Evolutionary conservation across 495 filamentous ascomycete genomes (phyloP), one percentile per base, ranked within the genome.

Genomic region (Hyphodiscus hymeniophilus): DNA sequence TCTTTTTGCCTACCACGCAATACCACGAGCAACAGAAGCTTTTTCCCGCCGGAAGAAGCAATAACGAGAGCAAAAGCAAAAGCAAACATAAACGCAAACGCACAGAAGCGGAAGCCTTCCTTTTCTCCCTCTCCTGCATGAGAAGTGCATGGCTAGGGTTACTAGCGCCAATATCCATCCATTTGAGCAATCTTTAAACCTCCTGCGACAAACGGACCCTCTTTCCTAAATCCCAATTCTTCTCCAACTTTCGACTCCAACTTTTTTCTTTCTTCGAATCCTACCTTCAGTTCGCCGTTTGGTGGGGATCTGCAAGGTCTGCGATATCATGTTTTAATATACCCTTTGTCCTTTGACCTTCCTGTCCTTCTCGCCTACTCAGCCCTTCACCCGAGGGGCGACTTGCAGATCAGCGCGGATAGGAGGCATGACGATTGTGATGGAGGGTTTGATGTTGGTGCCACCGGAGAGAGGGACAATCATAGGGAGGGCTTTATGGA

Each of bases 401-500:
- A 38, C 21, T 31, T 31, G 7, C 15, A 39, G 35, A 50, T 38
- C 20, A 28, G 26, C 26, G 26, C 26, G 10, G 10, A 28, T 2
- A 36, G 21, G 15, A 26, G 35, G 36, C 45, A 50, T 41, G 34
- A 57, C 55, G 53, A 56, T 54, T 38, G 56, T 57, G 23, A 78
- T 80, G 74, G 76, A 80, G 56, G 76, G 74, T n/a, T 51, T 63
- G 46, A 64, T 80, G 55, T 59, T 71, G 31, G 65, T 71, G 20
- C 76, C 76, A 28, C 76, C 76, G 4, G 76, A 80, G 54, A 63
- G 73, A 55, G 67, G 72, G 28, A 68, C 73, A 35, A 73, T 80
- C 50, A 68, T 80, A 34, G 73, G 73, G 30, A 69, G 69, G 48
- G 66, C 76, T 12, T 44, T 71, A 12, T 80, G 75, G 74, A 80